Evolutionary conservation across 129 eudicot genomes (phyloP).

Genomic region (Apium graveolens): DNA sequence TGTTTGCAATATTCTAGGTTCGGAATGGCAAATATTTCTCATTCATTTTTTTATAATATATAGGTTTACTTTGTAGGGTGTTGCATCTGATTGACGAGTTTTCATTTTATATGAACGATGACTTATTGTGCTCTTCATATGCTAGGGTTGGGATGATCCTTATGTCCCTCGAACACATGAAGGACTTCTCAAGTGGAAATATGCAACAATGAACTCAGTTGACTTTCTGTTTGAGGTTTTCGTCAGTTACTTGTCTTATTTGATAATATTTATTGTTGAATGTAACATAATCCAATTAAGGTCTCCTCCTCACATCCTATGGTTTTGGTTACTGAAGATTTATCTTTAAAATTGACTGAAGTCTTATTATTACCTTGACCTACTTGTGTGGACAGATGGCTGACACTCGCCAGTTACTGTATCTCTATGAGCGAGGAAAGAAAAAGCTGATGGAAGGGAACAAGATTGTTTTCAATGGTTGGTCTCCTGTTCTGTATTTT

Average conservation of each 20-base stretch:
- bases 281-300: neutral
- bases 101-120: neutral
- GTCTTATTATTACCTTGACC: neutral
- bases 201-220: slow-evolving; percentile 89
- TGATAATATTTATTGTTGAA: neutral
- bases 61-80: neutral
- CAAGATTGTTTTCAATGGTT: slow-evolving; percentile 65
- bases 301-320: neutral
- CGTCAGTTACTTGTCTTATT: slow-evolving; percentile 4
- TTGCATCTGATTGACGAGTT: neutral
- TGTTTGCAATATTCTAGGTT: neutral
- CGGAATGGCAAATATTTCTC: neutral
- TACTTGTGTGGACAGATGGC: slow-evolving; percentile 42
- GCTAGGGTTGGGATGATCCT: slow-evolving; percentile 99
- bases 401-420: slow-evolving; percentile 61
- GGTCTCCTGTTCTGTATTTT: slow-evolving; percentile 17
- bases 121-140: slow-evolving; percentile 9
- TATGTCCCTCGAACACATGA: slow-evolving; percentile 98
- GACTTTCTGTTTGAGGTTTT: slow-evolving; percentile 93
- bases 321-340: neutral
- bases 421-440: slow-evolving; percentile 81
- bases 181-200: slow-evolving; percentile 98
- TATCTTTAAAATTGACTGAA: neutral
- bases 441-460: slow-evolving; percentile 83
- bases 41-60: neutral